Evolutionary conservation across 257 asterid species (phyloP).

Genomic region (Rauvolfia tetraphylla): DNA sequence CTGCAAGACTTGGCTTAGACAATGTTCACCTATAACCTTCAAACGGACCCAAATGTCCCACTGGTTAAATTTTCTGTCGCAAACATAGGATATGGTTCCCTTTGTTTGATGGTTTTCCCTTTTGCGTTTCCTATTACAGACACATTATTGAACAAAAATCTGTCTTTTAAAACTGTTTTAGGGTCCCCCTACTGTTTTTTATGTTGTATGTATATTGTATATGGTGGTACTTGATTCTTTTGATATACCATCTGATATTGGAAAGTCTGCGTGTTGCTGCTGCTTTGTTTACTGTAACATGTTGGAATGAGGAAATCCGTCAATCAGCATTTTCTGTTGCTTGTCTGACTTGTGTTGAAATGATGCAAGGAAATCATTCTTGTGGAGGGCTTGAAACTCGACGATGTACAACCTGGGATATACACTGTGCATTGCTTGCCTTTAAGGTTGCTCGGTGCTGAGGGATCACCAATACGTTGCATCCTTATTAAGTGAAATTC

Average conservation of each 20-base stretch:
- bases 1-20: neutral
- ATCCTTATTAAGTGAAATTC: slow-evolving; percentile 66
- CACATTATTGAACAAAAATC: neutral
- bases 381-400: slow-evolving; percentile 94
- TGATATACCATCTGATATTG: neutral
- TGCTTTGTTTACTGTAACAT: neutral
- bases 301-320: neutral
- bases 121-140: neutral
- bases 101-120: neutral
- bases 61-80: neutral
- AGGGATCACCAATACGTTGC: slow-evolving; percentile 97
- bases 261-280: neutral
- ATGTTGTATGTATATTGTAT: neutral
- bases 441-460: slow-evolving; percentile 81
- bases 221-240: neutral
- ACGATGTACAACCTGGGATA: slow-evolving; percentile 51
- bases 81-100: neutral
- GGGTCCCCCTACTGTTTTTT: neutral
- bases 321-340: neutral
- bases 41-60: neutral
- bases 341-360: slow-evolving; percentile 12
- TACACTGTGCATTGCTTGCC: slow-evolving; percentile 86
- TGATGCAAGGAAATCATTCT: slow-evolving; percentile 75
- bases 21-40: neutral
- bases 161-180: neutral